phyloP scores from a whole-genome alignment of 2,329 filamentous ascomycete genomes.

The Cladosporium sp. region DNA sequence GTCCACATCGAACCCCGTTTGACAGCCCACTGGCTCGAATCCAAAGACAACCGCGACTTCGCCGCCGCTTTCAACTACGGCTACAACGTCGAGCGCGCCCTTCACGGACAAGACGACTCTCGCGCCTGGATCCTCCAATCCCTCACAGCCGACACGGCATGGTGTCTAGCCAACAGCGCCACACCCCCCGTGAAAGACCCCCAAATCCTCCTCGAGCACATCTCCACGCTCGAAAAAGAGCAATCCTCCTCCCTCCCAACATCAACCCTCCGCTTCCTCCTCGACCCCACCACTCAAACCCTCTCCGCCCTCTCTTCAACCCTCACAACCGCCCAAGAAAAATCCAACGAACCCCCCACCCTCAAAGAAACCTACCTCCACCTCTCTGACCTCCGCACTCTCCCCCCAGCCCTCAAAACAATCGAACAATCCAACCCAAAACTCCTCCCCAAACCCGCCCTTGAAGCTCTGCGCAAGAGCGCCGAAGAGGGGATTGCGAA shows the following conservation, averaged over 20 bases:
- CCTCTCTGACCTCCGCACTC: slow-evolving; percentile 23
- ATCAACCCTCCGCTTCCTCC: slow-evolving; percentile 14
- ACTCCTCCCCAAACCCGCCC: slow-evolving; percentile 11
- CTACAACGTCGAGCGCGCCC: slow-evolving; percentile 25
- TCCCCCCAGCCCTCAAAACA: slow-evolving; percentile 18
- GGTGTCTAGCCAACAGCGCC: slow-evolving; percentile 21
- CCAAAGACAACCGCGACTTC: slow-evolving; percentile 32
- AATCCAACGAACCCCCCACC: slow-evolving; percentile 17
- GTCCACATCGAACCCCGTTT: slow-evolving; percentile 23
- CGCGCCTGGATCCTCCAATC: slow-evolving; percentile 20
- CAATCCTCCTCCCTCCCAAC: slow-evolving; percentile 8
- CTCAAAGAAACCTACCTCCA: slow-evolving; percentile 20
- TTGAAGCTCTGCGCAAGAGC: slow-evolving; percentile 17
- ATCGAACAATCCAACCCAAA: slow-evolving; percentile 11
- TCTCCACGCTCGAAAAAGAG: slow-evolving; percentile 9
- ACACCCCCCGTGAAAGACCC: slow-evolving; percentile 17
- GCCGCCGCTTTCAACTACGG: slow-evolving; percentile 31
- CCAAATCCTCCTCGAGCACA: slow-evolving; percentile 10
- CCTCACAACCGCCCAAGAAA: slow-evolving; percentile 3
- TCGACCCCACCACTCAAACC: slow-evolving; percentile 15
- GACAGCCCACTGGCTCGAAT: slow-evolving; percentile 25
- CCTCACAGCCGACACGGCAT: slow-evolving; percentile 25
- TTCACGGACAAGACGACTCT: slow-evolving; percentile 17
- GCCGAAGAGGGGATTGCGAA: slow-evolving; percentile 17
- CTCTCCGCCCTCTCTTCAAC: slow-evolving; percentile 11